Percentiles rank a stretch among this genome's conserved stretches.
Evolutionary conservation across 2,329 filamentous ascomycete genomes (phyloP).

Genomic region (Mollisiaceae sp.): DNA sequence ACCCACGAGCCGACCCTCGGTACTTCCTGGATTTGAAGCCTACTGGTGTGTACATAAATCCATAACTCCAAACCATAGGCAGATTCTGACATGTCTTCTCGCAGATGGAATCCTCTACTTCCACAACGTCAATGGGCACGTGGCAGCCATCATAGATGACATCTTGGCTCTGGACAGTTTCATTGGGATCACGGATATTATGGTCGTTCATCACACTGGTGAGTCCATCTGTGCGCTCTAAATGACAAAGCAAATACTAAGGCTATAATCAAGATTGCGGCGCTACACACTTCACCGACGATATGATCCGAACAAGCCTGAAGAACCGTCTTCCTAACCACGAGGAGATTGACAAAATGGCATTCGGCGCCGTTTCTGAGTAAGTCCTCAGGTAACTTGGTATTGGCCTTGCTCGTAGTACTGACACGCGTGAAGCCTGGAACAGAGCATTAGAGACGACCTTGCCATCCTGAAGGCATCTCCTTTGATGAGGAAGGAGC

Average conservation of each 20-base stretch:
- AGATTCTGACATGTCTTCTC: neutral
- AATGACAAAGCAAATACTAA: neutral
- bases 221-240: neutral
- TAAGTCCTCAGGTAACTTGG: slow-evolving; percentile 16
- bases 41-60: slow-evolving; percentile 8
- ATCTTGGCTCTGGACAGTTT: slow-evolving; percentile 35
- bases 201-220: slow-evolving; percentile 42
- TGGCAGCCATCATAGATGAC: slow-evolving; percentile 31
- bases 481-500: slow-evolving; percentile 35
- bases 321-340: slow-evolving; percentile 30
- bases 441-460: slow-evolving; percentile 37
- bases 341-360: slow-evolving; percentile 33
- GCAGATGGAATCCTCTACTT: slow-evolving; percentile 32
- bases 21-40: slow-evolving; percentile 24
- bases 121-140: slow-evolving; percentile 35
- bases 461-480: slow-evolving; percentile 32
- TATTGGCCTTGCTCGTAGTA: neutral
- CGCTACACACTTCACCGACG: slow-evolving; percentile 33
- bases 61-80: neutral
- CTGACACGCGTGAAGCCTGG: slow-evolving; percentile 24
- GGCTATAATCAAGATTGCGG: slow-evolving; percentile 31
- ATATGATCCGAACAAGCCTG: slow-evolving; percentile 29
- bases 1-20: slow-evolving; percentile 20
- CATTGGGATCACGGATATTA: slow-evolving; percentile 32
- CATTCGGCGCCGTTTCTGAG: slow-evolving; percentile 38